Evolutionary conservation across 1,139 yeast genomes (phyloP).

Genomic region (Yamadazyma trypodendri): DNA sequence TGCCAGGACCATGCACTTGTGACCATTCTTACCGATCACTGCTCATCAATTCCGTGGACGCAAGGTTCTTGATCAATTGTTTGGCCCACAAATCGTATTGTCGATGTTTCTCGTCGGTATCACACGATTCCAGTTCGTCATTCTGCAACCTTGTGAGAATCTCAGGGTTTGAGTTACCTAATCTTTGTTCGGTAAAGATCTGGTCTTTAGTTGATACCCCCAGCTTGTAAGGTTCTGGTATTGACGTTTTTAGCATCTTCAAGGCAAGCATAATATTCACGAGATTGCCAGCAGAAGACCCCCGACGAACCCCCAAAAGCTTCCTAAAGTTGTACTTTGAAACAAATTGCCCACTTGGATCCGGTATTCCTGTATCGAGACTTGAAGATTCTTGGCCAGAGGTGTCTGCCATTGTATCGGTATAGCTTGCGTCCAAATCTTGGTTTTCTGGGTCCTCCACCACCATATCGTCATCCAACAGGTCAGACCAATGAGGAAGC

Average conservation of each 20-base stretch:
- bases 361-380: too few species aligned
- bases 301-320: background rate
- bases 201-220: slow-evolving; percentile 43
- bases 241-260: slow-evolving; percentile 23
- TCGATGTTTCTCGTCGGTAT: slow-evolving; percentile 7
- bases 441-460: slow-evolving; percentile 10
- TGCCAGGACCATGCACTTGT: too few species aligned
- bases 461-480: slow-evolving; percentile 17
- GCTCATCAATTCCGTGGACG: slow-evolving; percentile 72
- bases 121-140: slow-evolving; percentile 5
- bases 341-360: background rate
- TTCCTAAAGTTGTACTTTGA: background rate
- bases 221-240: slow-evolving; percentile 28
- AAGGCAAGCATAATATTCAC: background rate
- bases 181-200: slow-evolving; percentile 34
- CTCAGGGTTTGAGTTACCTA: slow-evolving; percentile 18
- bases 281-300: background rate
- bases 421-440: background rate
- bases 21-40: slow-evolving; percentile 44
- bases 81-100: slow-evolving; percentile 9
- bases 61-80: slow-evolving; percentile 12
- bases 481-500: slow-evolving; percentile 5
- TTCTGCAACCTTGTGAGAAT: slow-evolving; percentile 7
- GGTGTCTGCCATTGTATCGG: background rate
- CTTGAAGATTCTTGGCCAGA: background rate